These are phyloP conservation scores for Fusarium bactridioides DNA, from an alignment of 2,329 filamentous ascomycete species.

Conservation along the genomic window DNA sequence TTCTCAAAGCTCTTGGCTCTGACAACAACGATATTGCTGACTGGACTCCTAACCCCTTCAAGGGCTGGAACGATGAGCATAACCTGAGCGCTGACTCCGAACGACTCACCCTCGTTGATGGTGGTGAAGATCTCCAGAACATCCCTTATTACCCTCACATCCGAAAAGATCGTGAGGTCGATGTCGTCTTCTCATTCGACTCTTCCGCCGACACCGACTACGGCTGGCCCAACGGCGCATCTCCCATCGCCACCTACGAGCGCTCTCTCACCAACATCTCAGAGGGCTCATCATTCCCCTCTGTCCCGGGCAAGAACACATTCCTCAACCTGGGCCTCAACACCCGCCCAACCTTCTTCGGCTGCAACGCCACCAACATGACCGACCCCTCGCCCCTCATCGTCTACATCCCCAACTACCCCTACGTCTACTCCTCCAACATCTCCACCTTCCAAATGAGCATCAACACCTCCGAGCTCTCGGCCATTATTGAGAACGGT, in stretches of 20 bases:
- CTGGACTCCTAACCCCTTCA: constrained; percentile 68
- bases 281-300: constrained; percentile 65
- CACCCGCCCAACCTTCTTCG: constrained; percentile 68
- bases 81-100: constrained; percentile 54
- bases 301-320: constrained; percentile 61
- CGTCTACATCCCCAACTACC: constrained; percentile 83
- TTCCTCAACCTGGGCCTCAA: constrained; percentile 68
- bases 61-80: constrained; percentile 58
- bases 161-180: constrained; percentile 59
- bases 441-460: constrained; percentile 76
- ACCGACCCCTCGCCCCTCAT: constrained; percentile 70
- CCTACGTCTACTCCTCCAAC: constrained; percentile 81
- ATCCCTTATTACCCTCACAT: constrained; percentile 75
- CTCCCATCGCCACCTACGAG: constrained; percentile 64
- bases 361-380: constrained; percentile 65
- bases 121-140: constrained; percentile 81
- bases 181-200: constrained; percentile 72
- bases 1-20: constrained; percentile 65
- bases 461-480: constrained; percentile 72
- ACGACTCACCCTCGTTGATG: constrained; percentile 78
- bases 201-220: constrained; percentile 67
- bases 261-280: constrained; percentile 58
- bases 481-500: constrained; percentile 86
- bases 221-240: constrained; percentile 68
- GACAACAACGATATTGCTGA: constrained; percentile 79